Percentiles rank a stretch among this genome's conserved stretches.
These are phyloP conservation scores for Fusarium clavum DNA, from an alignment of 2,329 filamentous ascomycete genomes.

Conservation along the genomic window DNA sequence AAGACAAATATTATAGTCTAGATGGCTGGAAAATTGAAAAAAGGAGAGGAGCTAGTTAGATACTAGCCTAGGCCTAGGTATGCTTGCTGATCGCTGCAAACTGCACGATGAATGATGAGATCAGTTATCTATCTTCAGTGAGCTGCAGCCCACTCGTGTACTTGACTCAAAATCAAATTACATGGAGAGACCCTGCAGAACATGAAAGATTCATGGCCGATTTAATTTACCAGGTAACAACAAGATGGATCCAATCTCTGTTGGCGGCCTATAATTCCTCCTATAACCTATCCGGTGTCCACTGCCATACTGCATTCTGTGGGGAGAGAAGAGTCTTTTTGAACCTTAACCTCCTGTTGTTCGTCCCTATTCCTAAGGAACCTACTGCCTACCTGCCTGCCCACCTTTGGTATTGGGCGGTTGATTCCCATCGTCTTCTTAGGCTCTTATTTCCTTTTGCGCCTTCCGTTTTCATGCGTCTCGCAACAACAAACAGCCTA, in stretches of 20 bases:
- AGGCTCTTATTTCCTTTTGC: neutral
- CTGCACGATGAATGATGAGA: neutral
- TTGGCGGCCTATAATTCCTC: neutral
- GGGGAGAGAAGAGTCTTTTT: neutral
- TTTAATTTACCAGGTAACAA: neutral
- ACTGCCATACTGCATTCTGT: neutral
- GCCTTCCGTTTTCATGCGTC: conserved; percentile 1
- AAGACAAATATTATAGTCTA: neutral
- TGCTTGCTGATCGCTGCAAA: conserved; percentile 6
- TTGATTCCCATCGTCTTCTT: neutral
- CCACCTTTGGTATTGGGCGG: neutral
- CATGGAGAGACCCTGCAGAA: conserved; percentile 25
- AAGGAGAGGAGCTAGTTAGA: neutral
- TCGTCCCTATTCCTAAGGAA: neutral
- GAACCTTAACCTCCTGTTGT: neutral
- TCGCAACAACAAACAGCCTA: neutral
- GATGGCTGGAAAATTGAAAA: neutral
- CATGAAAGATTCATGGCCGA: neutral
- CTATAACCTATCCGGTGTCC: neutral
- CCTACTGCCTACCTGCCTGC: too few species aligned
- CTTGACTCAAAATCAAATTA: neutral
- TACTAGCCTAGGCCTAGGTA: neutral
- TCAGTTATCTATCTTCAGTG: neutral
- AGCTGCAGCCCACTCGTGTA: conserved; percentile 4
- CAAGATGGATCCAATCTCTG: neutral